A percentile compares a stretch with the other conserved stretches of the same genome.
Evolutionary conservation across 2,329 filamentous ascomycete species (phyloP).

Genomic region (Apiospora marii): DNA sequence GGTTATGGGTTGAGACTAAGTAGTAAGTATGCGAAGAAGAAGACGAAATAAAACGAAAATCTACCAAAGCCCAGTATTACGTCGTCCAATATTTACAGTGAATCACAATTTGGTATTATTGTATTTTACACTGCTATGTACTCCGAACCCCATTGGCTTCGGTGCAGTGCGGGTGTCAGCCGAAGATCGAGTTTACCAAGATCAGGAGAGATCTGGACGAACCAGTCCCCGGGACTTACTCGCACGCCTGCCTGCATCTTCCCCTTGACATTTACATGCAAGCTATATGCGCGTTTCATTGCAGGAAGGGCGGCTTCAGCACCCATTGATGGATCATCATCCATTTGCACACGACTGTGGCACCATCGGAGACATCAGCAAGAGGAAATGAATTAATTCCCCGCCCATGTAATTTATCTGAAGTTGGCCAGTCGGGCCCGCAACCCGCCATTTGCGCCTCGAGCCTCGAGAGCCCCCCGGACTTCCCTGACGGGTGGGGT

Average conservation of each 20-base stretch:
- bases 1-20: background rate
- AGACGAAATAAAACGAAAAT: background rate
- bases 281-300: background rate
- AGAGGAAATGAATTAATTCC: constrained; percentile 4
- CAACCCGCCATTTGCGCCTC: background rate
- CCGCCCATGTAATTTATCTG: background rate
- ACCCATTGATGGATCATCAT: background rate
- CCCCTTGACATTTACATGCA: background rate
- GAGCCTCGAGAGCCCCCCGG: background rate
- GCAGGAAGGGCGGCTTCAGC: background rate
- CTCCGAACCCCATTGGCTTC: background rate
- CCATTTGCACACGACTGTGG: background rate
- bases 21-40: background rate
- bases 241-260: background rate
- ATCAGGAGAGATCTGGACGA: background rate
- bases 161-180: background rate
- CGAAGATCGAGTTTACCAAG: constrained; percentile 14
- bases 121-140: background rate
- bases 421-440: background rate
- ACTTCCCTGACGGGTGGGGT: background rate
- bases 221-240: background rate
- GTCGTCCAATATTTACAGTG: background rate
- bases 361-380: background rate
- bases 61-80: background rate
- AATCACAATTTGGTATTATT: background rate